Conservation (phyloP, 805 yeast genomes). For the Starmerella floricola region DNA sequence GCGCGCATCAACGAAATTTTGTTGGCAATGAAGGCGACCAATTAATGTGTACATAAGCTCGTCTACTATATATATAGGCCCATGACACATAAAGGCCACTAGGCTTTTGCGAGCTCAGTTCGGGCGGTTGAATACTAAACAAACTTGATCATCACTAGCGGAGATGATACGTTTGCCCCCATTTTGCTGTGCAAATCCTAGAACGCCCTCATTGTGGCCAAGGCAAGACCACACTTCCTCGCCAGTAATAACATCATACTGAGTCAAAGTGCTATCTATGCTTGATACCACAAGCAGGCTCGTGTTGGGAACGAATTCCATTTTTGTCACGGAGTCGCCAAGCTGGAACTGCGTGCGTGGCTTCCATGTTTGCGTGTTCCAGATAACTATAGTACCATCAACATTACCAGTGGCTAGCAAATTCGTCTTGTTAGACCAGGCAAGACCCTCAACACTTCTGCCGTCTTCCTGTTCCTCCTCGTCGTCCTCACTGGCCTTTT, state of each 20-base stretch:
- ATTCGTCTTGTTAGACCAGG: constrained; percentile 59
- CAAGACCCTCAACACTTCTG: constrained; percentile 64
- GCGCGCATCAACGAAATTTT: constrained; percentile 1
- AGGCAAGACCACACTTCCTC: constrained; percentile 61
- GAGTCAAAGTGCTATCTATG: constrained; percentile 75
- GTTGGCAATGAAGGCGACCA: background rate
- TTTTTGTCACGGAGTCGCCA: constrained; percentile 75
- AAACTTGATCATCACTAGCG: constrained; percentile 96
- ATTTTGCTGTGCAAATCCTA: constrained; percentile 65
- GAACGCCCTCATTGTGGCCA: constrained; percentile 90
- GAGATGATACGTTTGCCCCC: constrained; percentile 62
- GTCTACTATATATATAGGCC: no score
- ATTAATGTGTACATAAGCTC: background rate
- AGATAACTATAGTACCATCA: constrained; percentile 71
- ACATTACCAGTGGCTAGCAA: constrained; percentile 81
- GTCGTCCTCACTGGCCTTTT: constrained; percentile 29
- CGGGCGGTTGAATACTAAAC: constrained; percentile 45
- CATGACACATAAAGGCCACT: no score
- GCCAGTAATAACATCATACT: constrained; percentile 85
- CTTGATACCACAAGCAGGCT: constrained; percentile 50
- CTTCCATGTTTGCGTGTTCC: constrained; percentile 78
- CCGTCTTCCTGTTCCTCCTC: constrained; percentile 33
- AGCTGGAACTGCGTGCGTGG: constrained; percentile 57
- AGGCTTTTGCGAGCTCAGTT: no score
- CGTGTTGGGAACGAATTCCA: constrained; percentile 45